These are phyloP conservation scores for Tagetes patula DNA, from an alignment of 129 eudicot species.

Conservation along the genomic window DNA sequence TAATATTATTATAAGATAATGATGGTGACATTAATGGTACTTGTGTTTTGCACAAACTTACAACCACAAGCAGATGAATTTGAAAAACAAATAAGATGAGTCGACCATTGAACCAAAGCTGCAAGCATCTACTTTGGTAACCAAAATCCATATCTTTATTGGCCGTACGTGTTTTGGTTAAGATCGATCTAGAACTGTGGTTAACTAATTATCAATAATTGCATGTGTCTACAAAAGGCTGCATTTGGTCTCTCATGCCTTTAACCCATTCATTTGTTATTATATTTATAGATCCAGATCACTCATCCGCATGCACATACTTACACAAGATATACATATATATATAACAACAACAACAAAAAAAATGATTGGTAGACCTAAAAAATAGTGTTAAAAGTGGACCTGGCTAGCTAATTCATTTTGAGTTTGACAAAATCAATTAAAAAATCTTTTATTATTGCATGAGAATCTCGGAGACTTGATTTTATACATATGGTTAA, in stretches of 20 bases:
- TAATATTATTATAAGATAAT: constrained; percentile 21
- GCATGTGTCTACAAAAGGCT: constrained; percentile 7
- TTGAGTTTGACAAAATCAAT: not conserved
- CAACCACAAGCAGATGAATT: constrained; percentile 24
- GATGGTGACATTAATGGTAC: constrained; percentile 14
- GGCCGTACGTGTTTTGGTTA: constrained; percentile 20
- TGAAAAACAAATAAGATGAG: constrained; percentile 24
- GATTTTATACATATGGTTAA: no score
- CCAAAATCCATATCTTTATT: constrained; percentile 34
- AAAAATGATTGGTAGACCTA: constrained; percentile 4
- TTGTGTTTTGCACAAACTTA: constrained; percentile 19
- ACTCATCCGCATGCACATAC: constrained; percentile 27
- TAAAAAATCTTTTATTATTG: not conserved
- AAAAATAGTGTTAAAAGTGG: not conserved
- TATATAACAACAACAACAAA: not conserved
- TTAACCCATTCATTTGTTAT: constrained; percentile 19
- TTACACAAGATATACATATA: not conserved
- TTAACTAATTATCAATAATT: constrained; percentile 31
- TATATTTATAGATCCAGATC: not conserved
- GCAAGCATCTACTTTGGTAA: constrained; percentile 27
- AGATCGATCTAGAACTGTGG: constrained; percentile 2
- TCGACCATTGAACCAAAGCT: constrained; percentile 17
- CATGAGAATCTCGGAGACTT: not conserved
- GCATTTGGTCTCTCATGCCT: constrained; percentile 34
- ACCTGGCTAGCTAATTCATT: not conserved